Evolutionary conservation across 129 eudicot genomes (phyloP), one percentile per base, ranked within the genome.

Genomic region (Flaveria trinervia): DNA sequence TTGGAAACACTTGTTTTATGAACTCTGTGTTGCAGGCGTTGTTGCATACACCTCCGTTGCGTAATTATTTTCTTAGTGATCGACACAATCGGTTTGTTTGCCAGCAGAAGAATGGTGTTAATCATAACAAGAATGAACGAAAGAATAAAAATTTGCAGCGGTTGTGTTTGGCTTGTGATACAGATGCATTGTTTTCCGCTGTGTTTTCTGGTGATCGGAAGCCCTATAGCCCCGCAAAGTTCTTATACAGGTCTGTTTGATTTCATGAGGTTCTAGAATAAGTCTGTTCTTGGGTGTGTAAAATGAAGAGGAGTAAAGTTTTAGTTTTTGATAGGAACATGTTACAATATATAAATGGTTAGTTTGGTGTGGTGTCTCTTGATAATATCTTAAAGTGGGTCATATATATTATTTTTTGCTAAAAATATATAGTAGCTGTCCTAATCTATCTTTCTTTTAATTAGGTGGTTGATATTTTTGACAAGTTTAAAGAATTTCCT

Each of bases 21-120:
- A 94, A 94, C 73, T 94, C 98, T 1, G 97, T 94, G 17, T 77
- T 94, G 85, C 98, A 94, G 79, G 98, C 97, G 4, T 87, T 94
- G 80, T 84, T 94, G 65, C 98, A 90, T 28, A 89, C 97, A 3
- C 93, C 97, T 2, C 98, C 98, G 3, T 59, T 94, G 30, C 86
- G 97, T 70, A 90, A 91, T 73, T 94, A 87, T 64, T 94, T 91
- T 41, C 56, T 94, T 46, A 86, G 97, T 78, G 98, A 90, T 69
- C 73, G 87, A 72, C 98, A 94, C 30, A 87, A 94, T 45, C 79
- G 93, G 52, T 84, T 82, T 16, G 83, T 85, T 64, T 93, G 98
- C 46, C 88, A 86, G 83, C 89, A 85, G 75, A 92, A 83, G 62
- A 87, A 83, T 62, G 84, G 68, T 13, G 79, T 22, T 57, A 57